Conservation (phyloP, 192 early-diverging fungal species). For the Podochytrium sp. region DNA sequence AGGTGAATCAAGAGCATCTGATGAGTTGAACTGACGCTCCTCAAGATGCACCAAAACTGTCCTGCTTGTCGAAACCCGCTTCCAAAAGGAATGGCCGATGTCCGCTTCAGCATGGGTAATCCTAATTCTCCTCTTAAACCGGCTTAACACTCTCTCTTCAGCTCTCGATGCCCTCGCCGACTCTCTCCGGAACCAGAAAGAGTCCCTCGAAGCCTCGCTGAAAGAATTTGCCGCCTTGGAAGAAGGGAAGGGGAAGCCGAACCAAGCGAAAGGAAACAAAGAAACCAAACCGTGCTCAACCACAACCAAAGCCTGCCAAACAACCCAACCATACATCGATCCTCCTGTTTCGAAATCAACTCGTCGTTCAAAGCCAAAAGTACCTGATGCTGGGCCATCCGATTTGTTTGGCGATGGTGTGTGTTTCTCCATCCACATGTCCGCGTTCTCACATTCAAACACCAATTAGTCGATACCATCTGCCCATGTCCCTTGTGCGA, state of each 20-base stretch:
- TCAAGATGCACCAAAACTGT: neutral
- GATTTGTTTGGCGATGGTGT: conserved; percentile 15
- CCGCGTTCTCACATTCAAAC: no score
- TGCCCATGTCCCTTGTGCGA: conserved; percentile 12
- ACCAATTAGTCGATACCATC: neutral
- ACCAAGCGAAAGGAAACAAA: neutral
- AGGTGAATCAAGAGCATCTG: neutral
- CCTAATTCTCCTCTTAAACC: neutral
- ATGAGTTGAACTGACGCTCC: neutral
- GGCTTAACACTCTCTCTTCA: neutral
- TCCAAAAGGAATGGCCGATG: conserved; percentile 5
- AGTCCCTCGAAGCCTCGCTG: neutral
- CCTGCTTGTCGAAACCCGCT: conserved; percentile 9
- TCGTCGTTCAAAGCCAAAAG: neutral
- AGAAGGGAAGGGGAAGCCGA: neutral
- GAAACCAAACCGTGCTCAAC: neutral
- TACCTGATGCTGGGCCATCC: neutral
- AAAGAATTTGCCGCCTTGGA: neutral
- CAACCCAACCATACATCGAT: neutral
- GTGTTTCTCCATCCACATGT: neutral
- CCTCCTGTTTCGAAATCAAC: neutral
- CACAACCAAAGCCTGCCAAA: neutral
- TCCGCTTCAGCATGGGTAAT: conserved; percentile 18
- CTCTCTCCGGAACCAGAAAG: neutral
- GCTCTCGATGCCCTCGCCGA: conserved; percentile 20